phyloP scores from a whole-genome alignment of 306 rosid genomes.

The Begonia masoniana region DNA sequence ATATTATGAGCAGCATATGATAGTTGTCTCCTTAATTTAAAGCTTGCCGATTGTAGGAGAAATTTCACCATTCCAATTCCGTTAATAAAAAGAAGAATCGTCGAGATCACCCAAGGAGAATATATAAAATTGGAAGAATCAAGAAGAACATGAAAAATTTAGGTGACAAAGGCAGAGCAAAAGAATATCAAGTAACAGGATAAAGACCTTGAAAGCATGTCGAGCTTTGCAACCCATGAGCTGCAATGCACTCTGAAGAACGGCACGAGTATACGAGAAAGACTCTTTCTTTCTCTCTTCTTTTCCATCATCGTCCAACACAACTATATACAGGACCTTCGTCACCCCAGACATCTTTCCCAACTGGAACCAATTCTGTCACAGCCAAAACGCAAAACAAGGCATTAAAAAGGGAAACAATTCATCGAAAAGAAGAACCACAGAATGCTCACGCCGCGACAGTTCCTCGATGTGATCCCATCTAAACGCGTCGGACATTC shows the following conservation, averaged over 20 bases:
- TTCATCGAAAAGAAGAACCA: background rate
- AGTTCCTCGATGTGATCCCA: slow-evolving; percentile 4
- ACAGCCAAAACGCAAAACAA: background rate
- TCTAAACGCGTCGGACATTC: background rate
- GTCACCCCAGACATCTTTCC: slow-evolving; percentile 31
- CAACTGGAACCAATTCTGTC: background rate
- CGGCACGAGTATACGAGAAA: slow-evolving; percentile 62
- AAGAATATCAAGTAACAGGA: background rate
- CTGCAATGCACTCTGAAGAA: slow-evolving; percentile 74
- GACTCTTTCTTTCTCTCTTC: slow-evolving; percentile 42
- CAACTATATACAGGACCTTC: slow-evolving; percentile 50
- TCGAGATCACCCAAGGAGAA: too few relatives aligned
- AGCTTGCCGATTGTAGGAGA: background rate
- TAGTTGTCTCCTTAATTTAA: too few relatives aligned
- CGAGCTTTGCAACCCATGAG: slow-evolving; percentile 94
- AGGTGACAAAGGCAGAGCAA: background rate
- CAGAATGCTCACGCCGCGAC: slow-evolving; percentile 3
- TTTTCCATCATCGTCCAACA: slow-evolving; percentile 42
- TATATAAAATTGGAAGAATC: too few relatives aligned
- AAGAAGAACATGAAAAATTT: too few relatives aligned
- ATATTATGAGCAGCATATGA: too few relatives aligned
- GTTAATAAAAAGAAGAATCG: background rate
- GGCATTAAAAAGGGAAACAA: background rate
- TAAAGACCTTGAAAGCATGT: slow-evolving; percentile 75
- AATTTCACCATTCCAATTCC: background rate